Evolutionary conservation across 164 flowering plant species (phyloP).

Genomic region (Umbellularia californica): DNA sequence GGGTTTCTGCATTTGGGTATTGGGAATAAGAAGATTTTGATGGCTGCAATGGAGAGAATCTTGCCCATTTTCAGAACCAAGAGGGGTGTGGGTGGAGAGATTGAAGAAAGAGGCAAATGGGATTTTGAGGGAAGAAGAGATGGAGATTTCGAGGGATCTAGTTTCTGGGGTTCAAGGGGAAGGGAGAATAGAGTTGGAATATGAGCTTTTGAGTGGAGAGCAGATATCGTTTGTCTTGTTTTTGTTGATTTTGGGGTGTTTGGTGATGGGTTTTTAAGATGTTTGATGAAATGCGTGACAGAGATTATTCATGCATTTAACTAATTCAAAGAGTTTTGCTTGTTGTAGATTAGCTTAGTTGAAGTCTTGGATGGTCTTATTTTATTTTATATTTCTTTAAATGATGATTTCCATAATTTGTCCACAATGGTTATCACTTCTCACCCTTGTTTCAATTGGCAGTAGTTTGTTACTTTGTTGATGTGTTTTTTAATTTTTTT

Average conservation of each 20-base stretch:
- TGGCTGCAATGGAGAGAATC: conserved; percentile 40
- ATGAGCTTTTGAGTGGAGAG: conserved; percentile 18
- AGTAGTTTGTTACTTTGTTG: no score
- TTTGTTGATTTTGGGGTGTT: no score
- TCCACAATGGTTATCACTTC: no score
- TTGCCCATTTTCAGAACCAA: conserved; percentile 62
- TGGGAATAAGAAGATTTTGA: conserved; percentile 24
- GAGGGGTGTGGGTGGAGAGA: conserved; percentile 43
- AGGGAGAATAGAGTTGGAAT: conserved; percentile 19
- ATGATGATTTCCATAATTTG: no score
- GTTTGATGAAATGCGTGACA: conserved; percentile 8
- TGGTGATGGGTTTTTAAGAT: neutral
- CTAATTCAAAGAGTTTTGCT: neutral
- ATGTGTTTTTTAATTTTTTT: no score
- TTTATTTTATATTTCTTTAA: no score
- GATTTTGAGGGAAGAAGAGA: conserved; percentile 12
- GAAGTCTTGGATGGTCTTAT: no score
- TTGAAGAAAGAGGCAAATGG: conserved; percentile 17
- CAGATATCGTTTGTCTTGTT: neutral
- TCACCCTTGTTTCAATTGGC: no score
- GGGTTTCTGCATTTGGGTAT: no score
- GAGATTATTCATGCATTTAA: neutral
- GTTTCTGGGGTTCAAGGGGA: conserved; percentile 23
- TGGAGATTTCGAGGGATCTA: conserved; percentile 28
- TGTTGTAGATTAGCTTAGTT: no score